Conservation (phyloP, 2,329 filamentous ascomycete genomes). For the Pestalotiopsis sp. region DNA sequence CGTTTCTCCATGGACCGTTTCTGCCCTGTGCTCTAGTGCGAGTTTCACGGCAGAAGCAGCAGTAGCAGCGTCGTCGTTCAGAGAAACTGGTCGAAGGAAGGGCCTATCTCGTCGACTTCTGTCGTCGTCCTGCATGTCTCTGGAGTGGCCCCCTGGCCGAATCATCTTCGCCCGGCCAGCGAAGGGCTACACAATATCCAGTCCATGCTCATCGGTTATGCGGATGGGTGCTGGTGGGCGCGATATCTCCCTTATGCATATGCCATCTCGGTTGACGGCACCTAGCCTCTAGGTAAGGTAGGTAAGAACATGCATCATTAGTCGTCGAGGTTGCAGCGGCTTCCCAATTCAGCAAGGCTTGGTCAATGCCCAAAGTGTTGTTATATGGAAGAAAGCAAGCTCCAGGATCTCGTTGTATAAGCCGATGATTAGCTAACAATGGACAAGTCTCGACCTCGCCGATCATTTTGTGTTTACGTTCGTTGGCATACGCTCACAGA, state of each 20-base stretch:
- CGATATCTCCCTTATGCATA: not conserved
- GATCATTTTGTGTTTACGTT: too few species aligned
- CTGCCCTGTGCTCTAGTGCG: not conserved
- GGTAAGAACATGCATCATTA: not conserved
- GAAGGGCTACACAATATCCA: not conserved
- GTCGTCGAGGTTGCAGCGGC: not conserved
- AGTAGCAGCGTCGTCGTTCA: not conserved
- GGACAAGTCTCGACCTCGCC: too few species aligned
- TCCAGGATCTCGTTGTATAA: not conserved
- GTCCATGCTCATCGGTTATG: not conserved
- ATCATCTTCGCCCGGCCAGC: not conserved
- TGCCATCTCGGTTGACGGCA: not conserved
- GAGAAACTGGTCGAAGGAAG: not conserved
- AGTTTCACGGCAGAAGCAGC: not conserved
- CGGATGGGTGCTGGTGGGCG: not conserved
- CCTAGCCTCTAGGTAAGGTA: not conserved
- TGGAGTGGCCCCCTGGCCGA: not conserved
- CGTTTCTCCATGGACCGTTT: not conserved
- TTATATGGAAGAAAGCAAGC: not conserved
- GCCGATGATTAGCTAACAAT: not conserved
- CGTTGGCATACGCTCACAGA: not conserved
- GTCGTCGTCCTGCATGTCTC: not conserved
- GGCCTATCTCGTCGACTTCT: not conserved
- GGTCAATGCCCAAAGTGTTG: not conserved
- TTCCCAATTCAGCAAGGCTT: not conserved